Evolutionary conservation across 139 green algal genomes (phyloP).

Genomic region (Deuterostichococcus epilithicus): DNA sequence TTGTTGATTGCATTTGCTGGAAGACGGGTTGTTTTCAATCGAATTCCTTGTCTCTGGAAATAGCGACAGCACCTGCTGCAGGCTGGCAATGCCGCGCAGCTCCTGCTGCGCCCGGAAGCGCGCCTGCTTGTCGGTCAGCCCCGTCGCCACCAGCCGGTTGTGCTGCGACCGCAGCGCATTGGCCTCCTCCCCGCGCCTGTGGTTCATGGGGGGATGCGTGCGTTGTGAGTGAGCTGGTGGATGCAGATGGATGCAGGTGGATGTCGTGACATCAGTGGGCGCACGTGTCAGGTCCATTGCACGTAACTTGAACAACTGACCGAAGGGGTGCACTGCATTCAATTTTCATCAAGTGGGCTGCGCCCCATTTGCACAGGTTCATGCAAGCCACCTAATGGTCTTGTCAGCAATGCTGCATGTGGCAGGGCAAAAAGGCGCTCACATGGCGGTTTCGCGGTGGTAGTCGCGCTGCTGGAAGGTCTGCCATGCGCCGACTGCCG

Average conservation of each 20-base stretch:
- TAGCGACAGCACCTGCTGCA: background rate
- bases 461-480: constrained; percentile 19
- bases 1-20: no score
- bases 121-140: background rate
- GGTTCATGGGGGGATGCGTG: no score
- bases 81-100: background rate
- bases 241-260: no score
- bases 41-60: background rate
- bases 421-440: background rate
- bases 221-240: no score
- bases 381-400: background rate
- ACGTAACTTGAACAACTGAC: no score
- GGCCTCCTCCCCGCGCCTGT: constrained; percentile 18
- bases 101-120: no score
- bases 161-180: constrained; percentile 15
- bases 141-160: background rate
- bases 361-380: background rate
- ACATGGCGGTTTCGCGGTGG: constrained; percentile 2
- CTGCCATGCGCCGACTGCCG: constrained; percentile 25
- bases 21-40: no score
- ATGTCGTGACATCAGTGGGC: no score
- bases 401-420: background rate
- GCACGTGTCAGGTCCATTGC: no score
- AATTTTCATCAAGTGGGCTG: background rate
- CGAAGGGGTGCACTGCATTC: no score